Percentiles rank a stretch among this genome's conserved stretches.
phyloP scores from a whole-genome alignment of 2,329 filamentous ascomycete genomes.

The Verticillium isaacii region DNA sequence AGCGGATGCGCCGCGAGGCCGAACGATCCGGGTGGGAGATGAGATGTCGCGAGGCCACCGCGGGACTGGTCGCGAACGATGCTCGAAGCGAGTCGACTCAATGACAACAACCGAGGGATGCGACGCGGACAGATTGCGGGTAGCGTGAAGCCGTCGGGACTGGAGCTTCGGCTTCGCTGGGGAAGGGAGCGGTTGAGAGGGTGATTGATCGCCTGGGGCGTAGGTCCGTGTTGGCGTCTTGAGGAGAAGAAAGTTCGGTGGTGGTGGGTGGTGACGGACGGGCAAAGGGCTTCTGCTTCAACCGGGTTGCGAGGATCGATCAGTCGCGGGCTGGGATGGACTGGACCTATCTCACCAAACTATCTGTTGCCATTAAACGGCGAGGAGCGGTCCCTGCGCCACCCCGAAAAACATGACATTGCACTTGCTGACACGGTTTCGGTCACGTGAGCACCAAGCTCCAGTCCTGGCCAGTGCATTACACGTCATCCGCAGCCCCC shows the following conservation, averaged over 20 bases:
- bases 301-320: not conserved
- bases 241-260: not conserved
- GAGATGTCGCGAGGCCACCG: not conserved
- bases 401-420: constrained; percentile 2
- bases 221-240: not conserved
- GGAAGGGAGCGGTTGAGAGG: not conserved
- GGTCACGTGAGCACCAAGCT: not conserved
- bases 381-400: not conserved
- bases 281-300: not conserved
- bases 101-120: not conserved
- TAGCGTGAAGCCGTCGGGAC: not conserved
- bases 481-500: not conserved
- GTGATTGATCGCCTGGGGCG: not conserved
- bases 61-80: not conserved
- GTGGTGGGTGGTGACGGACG: too few relatives aligned
- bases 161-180: not conserved
- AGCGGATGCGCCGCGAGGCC: not conserved
- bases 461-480: not conserved
- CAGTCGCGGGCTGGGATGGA: not conserved
- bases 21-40: not conserved
- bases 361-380: not conserved
- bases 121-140: not conserved
- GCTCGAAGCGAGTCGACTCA: not conserved
- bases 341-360: not conserved
- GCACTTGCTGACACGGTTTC: not conserved